Conservation (phyloP, 495 filamentous ascomycete genomes). For the Talaromyces thailandensis region DNA sequence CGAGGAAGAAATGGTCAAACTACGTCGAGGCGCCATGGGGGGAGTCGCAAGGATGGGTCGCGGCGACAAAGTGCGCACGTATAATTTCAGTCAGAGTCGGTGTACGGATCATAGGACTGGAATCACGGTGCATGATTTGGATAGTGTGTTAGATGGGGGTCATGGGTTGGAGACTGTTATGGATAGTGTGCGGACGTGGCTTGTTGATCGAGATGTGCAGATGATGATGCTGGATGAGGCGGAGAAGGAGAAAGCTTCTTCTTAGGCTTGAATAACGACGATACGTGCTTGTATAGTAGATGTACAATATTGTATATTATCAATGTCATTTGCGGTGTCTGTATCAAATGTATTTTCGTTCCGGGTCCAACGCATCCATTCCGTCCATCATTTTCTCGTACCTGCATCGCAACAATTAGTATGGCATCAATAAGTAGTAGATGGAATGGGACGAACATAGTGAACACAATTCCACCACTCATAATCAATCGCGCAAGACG, state of each 20-base stretch:
- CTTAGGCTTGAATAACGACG: background rate
- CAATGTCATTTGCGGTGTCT: background rate
- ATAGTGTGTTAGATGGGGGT: slow-evolving; percentile 67
- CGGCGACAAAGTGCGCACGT: slow-evolving; percentile 89
- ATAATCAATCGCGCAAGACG: slow-evolving; percentile 72
- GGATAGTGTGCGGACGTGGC: slow-evolving; percentile 72
- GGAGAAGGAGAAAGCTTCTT: slow-evolving; percentile 11
- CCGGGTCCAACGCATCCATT: slow-evolving; percentile 73
- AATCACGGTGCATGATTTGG: slow-evolving; percentile 70
- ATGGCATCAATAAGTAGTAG: background rate
- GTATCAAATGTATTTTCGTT: slow-evolving; percentile 68
- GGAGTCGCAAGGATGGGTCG: slow-evolving; percentile 74
- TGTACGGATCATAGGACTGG: slow-evolving; percentile 92
- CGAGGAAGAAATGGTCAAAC: slow-evolving; percentile 66
- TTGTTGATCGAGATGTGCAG: slow-evolving; percentile 68
- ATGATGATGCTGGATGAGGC: slow-evolving; percentile 45
- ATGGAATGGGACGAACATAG: slow-evolving; percentile 54
- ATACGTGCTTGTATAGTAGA: slow-evolving; percentile 3
- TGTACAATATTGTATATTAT: slow-evolving; percentile 4
- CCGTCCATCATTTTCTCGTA: slow-evolving; percentile 96
- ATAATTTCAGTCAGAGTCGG: slow-evolving; percentile 87
- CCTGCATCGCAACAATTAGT: slow-evolving; percentile 29
- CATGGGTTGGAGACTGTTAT: slow-evolving; percentile 66
- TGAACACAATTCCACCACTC: slow-evolving; percentile 96
- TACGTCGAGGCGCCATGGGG: slow-evolving; percentile 66